A percentile compares a stretch with the other conserved stretches of the same genome.
These are phyloP conservation scores for Cyclostephanos tholiformis DNA, from an alignment of 108 stramenopile genomes.

Conservation along the genomic window DNA sequence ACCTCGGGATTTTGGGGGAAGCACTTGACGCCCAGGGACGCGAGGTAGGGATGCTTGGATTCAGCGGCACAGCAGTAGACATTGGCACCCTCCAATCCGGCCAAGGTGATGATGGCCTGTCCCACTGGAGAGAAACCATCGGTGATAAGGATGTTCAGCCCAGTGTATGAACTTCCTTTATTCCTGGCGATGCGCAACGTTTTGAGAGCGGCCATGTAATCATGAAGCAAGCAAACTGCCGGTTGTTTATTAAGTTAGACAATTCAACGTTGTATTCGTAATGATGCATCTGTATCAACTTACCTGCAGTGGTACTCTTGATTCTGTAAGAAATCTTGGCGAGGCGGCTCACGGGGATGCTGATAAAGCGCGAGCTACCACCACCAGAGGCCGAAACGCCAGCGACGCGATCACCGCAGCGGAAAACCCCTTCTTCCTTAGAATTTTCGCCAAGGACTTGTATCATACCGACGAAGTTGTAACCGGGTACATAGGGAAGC, in stretches of 20 bases:
- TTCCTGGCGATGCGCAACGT: constrained; percentile 60
- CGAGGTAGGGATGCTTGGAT: constrained; percentile 49
- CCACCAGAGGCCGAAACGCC: constrained; percentile 55
- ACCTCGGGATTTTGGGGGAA: constrained; percentile 48
- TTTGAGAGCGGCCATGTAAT: constrained; percentile 80
- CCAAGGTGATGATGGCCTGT: constrained; percentile 64
- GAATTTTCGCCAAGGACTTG: constrained; percentile 45
- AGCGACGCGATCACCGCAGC: constrained; percentile 65
- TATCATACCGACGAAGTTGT: constrained; percentile 64
- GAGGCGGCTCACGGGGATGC: constrained; percentile 46
- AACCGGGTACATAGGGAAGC: constrained; percentile 66
- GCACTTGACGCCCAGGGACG: constrained; percentile 54
- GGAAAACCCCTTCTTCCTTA: constrained; percentile 25
- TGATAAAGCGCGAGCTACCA: constrained; percentile 67
- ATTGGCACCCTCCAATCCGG: constrained; percentile 61
- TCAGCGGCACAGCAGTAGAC: constrained; percentile 58
- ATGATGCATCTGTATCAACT: not conserved
- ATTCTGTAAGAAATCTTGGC: constrained; percentile 60
- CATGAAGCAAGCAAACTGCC: constrained; percentile 61
- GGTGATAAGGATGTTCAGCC: constrained; percentile 67
- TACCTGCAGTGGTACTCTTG: constrained; percentile 49
- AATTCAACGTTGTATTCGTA: no score
- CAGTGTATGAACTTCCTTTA: constrained; percentile 46
- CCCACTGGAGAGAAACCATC: constrained; percentile 68
- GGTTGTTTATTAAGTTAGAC: no score